phyloP scores from a whole-genome alignment of 2,329 filamentous ascomycete genomes.

The Xylariaceae sp. region DNA sequence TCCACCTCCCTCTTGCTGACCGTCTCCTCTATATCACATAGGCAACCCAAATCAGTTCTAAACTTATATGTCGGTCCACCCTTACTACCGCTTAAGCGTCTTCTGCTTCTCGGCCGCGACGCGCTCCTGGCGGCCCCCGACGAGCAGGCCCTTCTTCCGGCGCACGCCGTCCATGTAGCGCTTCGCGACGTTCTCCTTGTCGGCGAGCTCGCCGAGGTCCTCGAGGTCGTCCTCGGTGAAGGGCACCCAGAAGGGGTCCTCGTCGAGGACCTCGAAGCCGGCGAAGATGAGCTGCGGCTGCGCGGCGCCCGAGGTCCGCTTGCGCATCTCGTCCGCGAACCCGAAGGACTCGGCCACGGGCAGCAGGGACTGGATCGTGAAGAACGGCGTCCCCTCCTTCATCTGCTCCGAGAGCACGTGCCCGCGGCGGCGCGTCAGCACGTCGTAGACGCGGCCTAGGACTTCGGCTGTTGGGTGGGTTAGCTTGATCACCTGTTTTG shows the following conservation, averaged over 20 bases:
- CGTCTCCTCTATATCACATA: too few species aligned
- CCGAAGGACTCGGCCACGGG: conserved; percentile 96
- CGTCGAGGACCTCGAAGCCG: conserved; percentile 89
- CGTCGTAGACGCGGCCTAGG: conserved; percentile 91
- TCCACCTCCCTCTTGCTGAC: not conserved
- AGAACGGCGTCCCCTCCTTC: conserved; percentile 95
- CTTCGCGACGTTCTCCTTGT: conserved; percentile 95
- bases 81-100: conserved; percentile 63
- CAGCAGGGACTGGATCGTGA: conserved; percentile 86
- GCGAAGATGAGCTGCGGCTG: conserved; percentile 92
- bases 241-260: conserved; percentile 98
- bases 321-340: conserved; percentile 95
- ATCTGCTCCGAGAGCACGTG: conserved; percentile 88
- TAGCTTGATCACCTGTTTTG: conserved; percentile 1
- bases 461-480: conserved; percentile 72
- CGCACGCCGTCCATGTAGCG: conserved; percentile 92
- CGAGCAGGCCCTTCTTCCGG: conserved; percentile 83
- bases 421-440: conserved; percentile 93
- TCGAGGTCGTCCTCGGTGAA: conserved; percentile 96
- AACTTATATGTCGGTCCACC: too few species aligned
- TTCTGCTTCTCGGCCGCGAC: conserved; percentile 92
- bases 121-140: conserved; percentile 77
- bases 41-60: too few species aligned
- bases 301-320: conserved; percentile 87
- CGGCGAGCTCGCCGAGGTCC: conserved; percentile 91